phyloP scores from a whole-genome alignment of 2,329 filamentous ascomycete genomes.

The Bipolaris oryzae region DNA sequence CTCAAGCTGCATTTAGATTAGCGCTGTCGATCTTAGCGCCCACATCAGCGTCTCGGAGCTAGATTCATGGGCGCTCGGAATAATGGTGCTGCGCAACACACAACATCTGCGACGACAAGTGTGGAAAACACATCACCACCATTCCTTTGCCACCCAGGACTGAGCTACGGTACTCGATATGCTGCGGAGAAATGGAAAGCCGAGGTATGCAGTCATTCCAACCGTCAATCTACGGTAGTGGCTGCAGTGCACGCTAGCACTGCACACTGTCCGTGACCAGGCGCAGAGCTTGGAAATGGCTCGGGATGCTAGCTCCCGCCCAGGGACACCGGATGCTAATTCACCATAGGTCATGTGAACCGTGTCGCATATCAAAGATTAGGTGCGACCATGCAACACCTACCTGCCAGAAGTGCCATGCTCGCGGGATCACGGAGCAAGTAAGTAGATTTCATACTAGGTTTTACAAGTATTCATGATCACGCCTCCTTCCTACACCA shows the following conservation, averaged over 20 bases:
- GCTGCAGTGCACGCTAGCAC: neutral
- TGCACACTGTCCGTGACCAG: neutral
- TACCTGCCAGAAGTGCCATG: conserved; percentile 43
- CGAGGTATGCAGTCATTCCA: conserved; percentile 30
- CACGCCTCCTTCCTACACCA: neutral
- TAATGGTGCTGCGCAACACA: neutral
- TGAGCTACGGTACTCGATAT: conserved; percentile 19
- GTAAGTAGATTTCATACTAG: conserved; percentile 19
- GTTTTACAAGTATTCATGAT: neutral
- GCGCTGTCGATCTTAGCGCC: neutral
- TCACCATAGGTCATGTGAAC: conserved; percentile 40
- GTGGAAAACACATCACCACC: neutral
- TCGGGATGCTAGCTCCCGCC: neutral
- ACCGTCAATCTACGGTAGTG: neutral
- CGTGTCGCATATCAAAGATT: conserved; percentile 46
- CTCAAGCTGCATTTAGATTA: too few species aligned
- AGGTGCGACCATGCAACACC: conserved; percentile 45
- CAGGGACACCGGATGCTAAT: conserved; percentile 16
- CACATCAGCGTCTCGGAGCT: neutral
- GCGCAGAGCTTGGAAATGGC: neutral
- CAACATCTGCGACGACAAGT: neutral
- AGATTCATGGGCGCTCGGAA: neutral
- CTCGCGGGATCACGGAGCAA: conserved; percentile 43
- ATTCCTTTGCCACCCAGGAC: neutral
- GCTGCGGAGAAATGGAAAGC: conserved; percentile 47